Evolutionary conservation across 805 yeast species (phyloP).

Genomic region (Jamesozyma hellenica): DNA sequence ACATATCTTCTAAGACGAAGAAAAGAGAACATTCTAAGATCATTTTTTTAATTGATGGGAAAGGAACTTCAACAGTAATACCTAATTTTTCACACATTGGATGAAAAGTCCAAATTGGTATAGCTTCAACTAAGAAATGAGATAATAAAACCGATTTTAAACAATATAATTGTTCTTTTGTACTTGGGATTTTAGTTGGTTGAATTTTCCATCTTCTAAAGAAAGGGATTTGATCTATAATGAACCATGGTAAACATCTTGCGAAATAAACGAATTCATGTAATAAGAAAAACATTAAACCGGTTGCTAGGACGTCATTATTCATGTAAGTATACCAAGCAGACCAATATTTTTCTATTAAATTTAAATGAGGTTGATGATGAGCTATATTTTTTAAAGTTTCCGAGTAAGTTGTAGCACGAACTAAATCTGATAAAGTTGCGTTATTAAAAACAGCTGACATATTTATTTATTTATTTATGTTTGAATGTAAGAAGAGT

Average conservation of each 20-base stretch:
- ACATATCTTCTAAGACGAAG: constrained; percentile 81
- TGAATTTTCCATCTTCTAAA: constrained; percentile 85
- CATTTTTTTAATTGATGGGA: constrained; percentile 59
- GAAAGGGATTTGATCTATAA: constrained; percentile 75
- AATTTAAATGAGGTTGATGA: constrained; percentile 37
- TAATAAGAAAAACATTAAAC: constrained; percentile 65
- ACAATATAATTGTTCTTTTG: constrained; percentile 88
- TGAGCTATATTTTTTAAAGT: constrained; percentile 31
- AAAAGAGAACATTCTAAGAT: constrained; percentile 60
- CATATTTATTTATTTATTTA: constrained; percentile 12
- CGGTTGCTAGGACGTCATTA: constrained; percentile 89
- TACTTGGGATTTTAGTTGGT: constrained; percentile 69
- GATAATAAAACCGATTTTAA: constrained; percentile 72
- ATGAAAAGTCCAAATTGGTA: constrained; percentile 96
- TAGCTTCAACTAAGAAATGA: constrained; percentile 86
- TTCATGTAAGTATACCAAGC: constrained; percentile 74
- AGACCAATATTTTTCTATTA: constrained; percentile 75
- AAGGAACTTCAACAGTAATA: constrained; percentile 70
- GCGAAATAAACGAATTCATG: constrained; percentile 91
- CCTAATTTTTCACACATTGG: constrained; percentile 79
- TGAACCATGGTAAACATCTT: constrained; percentile 85
- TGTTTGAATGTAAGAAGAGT: background rate
- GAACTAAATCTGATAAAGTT: constrained; percentile 22
- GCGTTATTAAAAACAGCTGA: constrained; percentile 29
- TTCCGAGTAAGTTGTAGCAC: constrained; percentile 24